Conservation (phyloP, 352 stramenopile species). For the Aphanomyces stellatus region DNA sequence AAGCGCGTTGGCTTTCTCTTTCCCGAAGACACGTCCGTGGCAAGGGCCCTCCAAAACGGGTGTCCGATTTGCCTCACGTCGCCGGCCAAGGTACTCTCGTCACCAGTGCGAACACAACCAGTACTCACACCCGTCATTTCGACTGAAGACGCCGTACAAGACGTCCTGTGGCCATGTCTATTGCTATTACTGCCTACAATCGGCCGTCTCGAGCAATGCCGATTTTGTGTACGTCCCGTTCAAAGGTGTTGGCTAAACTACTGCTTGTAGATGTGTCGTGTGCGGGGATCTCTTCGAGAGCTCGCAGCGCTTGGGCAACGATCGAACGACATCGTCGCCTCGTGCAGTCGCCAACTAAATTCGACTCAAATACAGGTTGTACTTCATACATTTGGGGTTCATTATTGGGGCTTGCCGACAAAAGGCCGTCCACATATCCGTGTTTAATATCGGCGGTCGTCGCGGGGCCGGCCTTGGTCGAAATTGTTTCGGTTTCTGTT, state of each 20-base stretch:
- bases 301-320: conserved; percentile 35
- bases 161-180: conserved; percentile 82
- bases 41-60: conserved; percentile 20
- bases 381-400: not conserved
- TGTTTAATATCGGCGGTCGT: not conserved
- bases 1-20: not conserved
- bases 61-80: conserved; percentile 57
- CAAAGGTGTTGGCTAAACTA: not conserved
- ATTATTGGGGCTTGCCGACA: not conserved
- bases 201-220: conserved; percentile 53
- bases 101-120: too few relatives aligned
- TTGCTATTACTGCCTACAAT: conserved; percentile 82
- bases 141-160: conserved; percentile 69
- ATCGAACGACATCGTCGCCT: not conserved
- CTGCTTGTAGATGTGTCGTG: conserved; percentile 35
- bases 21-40: not conserved
- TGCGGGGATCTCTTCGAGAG: conserved; percentile 62
- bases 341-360: not conserved
- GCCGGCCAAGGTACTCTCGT: conserved; percentile 38
- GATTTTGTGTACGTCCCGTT: conserved; percentile 49
- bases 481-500: not conserved
- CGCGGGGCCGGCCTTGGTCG: not conserved
- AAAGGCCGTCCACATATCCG: not conserved
- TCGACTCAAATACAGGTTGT: too few relatives aligned
- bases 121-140: not conserved